phyloP scores from a whole-genome alignment of 768 basidiomycete species.

The Mycena haematopus region DNA sequence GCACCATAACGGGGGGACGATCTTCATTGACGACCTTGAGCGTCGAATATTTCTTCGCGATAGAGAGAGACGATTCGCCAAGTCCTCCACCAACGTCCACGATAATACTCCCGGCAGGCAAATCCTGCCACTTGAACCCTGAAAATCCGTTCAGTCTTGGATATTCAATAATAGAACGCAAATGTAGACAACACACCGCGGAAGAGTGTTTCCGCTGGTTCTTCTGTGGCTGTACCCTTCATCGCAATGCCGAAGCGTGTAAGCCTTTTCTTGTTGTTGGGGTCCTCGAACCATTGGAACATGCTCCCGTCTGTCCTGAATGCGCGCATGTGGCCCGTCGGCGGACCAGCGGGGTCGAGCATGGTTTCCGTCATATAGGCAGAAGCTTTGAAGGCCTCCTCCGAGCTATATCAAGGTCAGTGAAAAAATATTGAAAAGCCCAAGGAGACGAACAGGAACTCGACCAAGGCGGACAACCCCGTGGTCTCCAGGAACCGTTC shows the following conservation, averaged over 20 bases:
- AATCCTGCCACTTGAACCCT: constrained; percentile 11
- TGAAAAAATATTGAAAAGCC: no score
- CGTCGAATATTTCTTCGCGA: constrained; percentile 3
- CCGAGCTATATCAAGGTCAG: neutral
- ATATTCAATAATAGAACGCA: no score
- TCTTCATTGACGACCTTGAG: constrained; percentile 12
- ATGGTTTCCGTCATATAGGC: constrained; percentile 6
- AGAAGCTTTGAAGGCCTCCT: constrained; percentile 1
- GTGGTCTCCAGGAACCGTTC: no score
- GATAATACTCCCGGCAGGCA: neutral
- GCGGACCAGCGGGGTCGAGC: neutral
- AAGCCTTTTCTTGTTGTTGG: constrained; percentile 4
- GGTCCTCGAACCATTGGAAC: constrained; percentile 21
- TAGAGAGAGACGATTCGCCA: neutral
- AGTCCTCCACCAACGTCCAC: constrained; percentile 24
- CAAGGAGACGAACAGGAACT: no score
- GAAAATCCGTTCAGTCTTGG: no score
- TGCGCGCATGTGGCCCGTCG: constrained; percentile 2
- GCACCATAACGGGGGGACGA: neutral
- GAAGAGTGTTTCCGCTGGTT: constrained; percentile 7
- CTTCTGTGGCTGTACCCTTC: neutral
- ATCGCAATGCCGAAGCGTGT: constrained; percentile 17
- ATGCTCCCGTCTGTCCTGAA: constrained; percentile 7
- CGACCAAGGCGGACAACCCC: no score
- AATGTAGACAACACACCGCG: neutral